Percentiles rank a stretch among this genome's conserved stretches.
Conservation (phyloP, 2,329 filamentous ascomycete genomes). For the Aspergillus flavus region DNA sequence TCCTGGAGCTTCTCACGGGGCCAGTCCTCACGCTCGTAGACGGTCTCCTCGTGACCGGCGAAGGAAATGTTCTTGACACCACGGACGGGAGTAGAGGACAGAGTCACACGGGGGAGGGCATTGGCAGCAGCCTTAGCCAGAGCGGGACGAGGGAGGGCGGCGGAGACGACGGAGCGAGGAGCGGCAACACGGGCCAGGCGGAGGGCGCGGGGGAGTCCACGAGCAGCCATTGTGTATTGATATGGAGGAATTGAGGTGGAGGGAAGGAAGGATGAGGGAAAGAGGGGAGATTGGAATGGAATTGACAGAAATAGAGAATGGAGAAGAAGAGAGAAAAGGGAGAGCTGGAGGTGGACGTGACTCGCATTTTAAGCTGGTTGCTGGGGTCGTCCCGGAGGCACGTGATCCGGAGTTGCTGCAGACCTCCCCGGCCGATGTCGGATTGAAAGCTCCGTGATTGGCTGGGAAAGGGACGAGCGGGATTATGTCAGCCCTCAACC, state of each 20-base stretch:
- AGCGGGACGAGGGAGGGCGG: constrained; percentile 54
- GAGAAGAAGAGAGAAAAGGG: constrained; percentile 10
- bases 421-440: constrained; percentile 11
- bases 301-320: constrained; percentile 11
- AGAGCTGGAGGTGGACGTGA: constrained; percentile 7
- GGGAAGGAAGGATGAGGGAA: constrained; percentile 10
- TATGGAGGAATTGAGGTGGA: constrained; percentile 14
- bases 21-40: constrained; percentile 98
- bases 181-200: constrained; percentile 60
- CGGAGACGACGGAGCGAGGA: constrained; percentile 60
- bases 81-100: constrained; percentile 55
- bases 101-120: constrained; percentile 48
- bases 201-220: constrained; percentile 58
- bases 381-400: constrained; percentile 15
- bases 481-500: neutral
- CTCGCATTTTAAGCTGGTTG: constrained; percentile 24
- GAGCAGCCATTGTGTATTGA: constrained; percentile 49
- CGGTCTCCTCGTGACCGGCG: constrained; percentile 89
- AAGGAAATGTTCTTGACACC: constrained; percentile 99
- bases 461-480: neutral
- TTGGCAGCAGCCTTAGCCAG: constrained; percentile 47
- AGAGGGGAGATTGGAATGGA: constrained; percentile 18
- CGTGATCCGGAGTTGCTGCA: constrained; percentile 17
- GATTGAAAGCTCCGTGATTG: neutral
- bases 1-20: constrained; percentile 98